phyloP scores from a whole-genome alignment of 1,284 basidiomycete genomes.

The Sporisorium exsertum region DNA sequence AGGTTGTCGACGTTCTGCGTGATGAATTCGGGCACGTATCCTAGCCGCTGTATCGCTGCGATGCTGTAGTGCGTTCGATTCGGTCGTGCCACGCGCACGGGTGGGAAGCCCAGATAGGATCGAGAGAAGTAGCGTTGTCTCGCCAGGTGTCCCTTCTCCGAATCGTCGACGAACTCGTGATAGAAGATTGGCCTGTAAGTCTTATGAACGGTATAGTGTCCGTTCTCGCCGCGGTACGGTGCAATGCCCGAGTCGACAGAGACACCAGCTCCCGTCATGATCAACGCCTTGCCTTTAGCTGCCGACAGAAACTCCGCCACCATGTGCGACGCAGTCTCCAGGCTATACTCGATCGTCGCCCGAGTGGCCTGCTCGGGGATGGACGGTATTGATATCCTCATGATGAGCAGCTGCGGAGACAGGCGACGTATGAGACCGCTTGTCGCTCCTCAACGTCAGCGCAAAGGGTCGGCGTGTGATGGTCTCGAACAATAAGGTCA shows the following conservation, averaged over 20 bases:
- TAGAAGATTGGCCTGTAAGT: conserved; percentile 68
- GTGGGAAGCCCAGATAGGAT: conserved; percentile 66
- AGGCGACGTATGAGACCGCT: neutral
- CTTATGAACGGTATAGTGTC: conserved; percentile 64
- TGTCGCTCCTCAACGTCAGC: neutral
- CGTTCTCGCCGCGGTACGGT: conserved; percentile 66
- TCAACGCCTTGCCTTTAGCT: conserved; percentile 47
- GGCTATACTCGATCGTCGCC: conserved; percentile 36
- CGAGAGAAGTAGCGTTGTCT: conserved; percentile 67
- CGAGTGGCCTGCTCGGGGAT: conserved; percentile 53
- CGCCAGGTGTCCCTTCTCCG: conserved; percentile 48
- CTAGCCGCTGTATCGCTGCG: conserved; percentile 62
- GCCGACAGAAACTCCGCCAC: conserved; percentile 49
- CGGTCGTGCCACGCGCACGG: conserved; percentile 60
- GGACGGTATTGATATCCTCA: conserved; percentile 67
- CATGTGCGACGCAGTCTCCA: conserved; percentile 46
- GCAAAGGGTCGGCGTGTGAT: neutral
- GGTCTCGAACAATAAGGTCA: neutral
- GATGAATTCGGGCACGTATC: conserved; percentile 60
- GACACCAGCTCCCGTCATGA: conserved; percentile 65
- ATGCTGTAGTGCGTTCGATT: conserved; percentile 65
- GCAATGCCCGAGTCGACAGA: conserved; percentile 68
- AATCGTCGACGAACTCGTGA: conserved; percentile 62
- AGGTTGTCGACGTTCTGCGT: conserved; percentile 68
- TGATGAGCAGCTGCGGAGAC: conserved; percentile 6